A percentile compares a stretch with the other conserved stretches of the same genome.
These are phyloP conservation scores for Penicillium janthinellum DNA, from an alignment of 2,329 filamentous ascomycete species.

Conservation along the genomic window DNA sequence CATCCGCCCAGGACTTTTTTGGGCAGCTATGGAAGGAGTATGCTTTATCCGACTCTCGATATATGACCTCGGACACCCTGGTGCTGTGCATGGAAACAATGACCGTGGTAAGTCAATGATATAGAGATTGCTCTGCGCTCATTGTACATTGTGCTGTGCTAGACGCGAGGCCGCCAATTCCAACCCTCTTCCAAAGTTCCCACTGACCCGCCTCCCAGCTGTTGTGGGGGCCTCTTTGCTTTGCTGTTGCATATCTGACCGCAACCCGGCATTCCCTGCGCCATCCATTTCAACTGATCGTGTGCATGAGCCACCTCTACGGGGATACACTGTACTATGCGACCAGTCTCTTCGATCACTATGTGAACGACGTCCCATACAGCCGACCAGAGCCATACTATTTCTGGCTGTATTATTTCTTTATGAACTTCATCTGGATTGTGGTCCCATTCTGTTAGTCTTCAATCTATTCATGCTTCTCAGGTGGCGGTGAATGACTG, in stretches of 20 bases:
- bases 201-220: conserved; percentile 41
- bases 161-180: not conserved
- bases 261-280: conserved; percentile 57
- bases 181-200: not conserved
- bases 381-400: conserved; percentile 65
- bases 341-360: conserved; percentile 63
- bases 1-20: conserved; percentile 69
- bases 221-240: conserved; percentile 64
- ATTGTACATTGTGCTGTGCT: not conserved
- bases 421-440: conserved; percentile 70
- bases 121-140: not conserved
- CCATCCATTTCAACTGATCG: conserved; percentile 61
- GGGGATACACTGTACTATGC: conserved; percentile 66
- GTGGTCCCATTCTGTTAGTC: conserved; percentile 59
- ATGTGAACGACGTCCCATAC: conserved; percentile 56
- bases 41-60: conserved; percentile 80
- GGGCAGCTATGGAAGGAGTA: conserved; percentile 95
- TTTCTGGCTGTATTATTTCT: conserved; percentile 67
- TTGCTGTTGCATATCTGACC: conserved; percentile 58
- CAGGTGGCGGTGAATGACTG: conserved; percentile 3
- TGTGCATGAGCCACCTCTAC: conserved; percentile 66
- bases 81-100: conserved; percentile 86
- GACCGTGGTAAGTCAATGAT: conserved; percentile 63
- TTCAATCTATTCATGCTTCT: not conserved
- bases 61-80: conserved; percentile 78